Percentiles rank a stretch among this genome's conserved stretches.
These are phyloP conservation scores for Coniochaeta ligniaria DNA, from an alignment of 2,329 filamentous ascomycete species.

Conservation along the genomic window DNA sequence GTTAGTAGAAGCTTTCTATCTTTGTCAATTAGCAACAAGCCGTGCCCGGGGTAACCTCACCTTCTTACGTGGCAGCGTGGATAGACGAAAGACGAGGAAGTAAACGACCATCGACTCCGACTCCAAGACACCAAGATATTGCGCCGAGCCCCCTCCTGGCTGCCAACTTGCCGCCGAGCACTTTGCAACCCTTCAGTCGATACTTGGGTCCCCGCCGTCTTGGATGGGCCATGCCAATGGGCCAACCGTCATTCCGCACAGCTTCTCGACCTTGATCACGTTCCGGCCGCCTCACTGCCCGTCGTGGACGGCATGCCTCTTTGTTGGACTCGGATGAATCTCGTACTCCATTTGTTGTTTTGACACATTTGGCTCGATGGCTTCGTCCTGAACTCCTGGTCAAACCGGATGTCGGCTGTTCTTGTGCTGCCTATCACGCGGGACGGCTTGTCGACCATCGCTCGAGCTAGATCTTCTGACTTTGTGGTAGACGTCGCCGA, in stretches of 20 bases:
- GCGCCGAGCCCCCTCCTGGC: not conserved
- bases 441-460: not conserved
- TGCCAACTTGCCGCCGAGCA: not conserved
- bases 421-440: not conserved
- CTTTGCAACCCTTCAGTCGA: not conserved
- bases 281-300: not conserved
- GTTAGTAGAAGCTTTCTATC: too few relatives aligned
- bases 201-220: not conserved
- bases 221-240: not conserved
- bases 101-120: not conserved
- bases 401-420: not conserved
- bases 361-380: not conserved
- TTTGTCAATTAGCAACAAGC: not conserved
- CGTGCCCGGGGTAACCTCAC: not conserved
- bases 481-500: conserved; percentile 10
- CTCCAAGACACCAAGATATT: not conserved
- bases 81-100: not conserved
- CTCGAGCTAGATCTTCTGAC: not conserved
- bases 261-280: not conserved
- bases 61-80: too few relatives aligned
- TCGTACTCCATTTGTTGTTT: too few relatives aligned
- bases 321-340: too few relatives aligned
- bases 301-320: too few relatives aligned
- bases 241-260: not conserved
- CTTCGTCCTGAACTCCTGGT: not conserved